phyloP scores from a whole-genome alignment of 116 monocot genomes.

The Iris pallida region DNA sequence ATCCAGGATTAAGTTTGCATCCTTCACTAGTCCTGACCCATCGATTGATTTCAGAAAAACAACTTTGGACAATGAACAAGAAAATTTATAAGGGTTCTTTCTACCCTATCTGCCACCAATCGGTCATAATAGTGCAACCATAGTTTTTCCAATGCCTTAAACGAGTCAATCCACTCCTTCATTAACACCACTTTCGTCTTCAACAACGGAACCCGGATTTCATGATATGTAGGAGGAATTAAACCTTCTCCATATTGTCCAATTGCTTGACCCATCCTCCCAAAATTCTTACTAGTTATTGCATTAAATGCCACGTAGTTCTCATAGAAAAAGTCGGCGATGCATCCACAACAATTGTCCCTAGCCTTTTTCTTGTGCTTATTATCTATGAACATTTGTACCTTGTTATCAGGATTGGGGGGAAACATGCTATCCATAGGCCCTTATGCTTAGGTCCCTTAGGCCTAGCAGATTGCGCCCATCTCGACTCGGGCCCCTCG shows the following conservation, averaged over 20 bases:
- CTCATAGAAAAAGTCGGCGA: background rate
- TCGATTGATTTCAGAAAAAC: background rate
- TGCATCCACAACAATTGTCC: background rate
- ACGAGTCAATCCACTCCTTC: background rate
- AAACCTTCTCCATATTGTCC: background rate
- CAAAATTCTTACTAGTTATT: background rate
- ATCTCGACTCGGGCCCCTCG: too few relatives aligned
- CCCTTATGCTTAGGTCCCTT: too few relatives aligned
- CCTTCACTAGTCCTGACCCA: background rate
- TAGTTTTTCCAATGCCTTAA: background rate
- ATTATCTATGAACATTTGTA: background rate
- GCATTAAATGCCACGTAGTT: background rate
- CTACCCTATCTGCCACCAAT: background rate
- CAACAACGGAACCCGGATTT: background rate
- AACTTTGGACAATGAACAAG: background rate
- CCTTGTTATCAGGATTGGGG: too few relatives aligned
- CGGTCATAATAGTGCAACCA: background rate
- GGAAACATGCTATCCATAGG: background rate
- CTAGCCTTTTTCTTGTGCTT: background rate
- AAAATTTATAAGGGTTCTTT: constrained; percentile 1
- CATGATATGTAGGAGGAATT: background rate
- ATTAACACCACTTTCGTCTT: background rate
- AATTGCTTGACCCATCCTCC: background rate
- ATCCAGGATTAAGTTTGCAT: background rate
- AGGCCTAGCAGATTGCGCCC: too few relatives aligned